Percentiles rank a stretch among this genome's conserved stretches.
Evolutionary conservation across 2,329 filamentous ascomycete genomes (phyloP).

Genomic region (Aspergillus fumigatus): DNA sequence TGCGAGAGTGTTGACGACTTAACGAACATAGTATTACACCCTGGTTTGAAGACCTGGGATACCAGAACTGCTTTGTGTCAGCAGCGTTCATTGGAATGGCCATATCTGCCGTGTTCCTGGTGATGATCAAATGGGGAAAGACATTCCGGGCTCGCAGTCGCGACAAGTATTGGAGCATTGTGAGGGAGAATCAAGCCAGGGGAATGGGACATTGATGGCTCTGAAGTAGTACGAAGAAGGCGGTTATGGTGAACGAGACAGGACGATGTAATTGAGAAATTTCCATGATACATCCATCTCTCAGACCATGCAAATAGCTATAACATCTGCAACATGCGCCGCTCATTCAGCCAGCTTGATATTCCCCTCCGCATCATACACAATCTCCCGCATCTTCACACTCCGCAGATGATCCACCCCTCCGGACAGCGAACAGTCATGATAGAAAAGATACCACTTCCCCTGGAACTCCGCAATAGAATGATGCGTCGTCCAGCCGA

Average conservation of each 20-base stretch:
- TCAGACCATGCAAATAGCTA: not conserved
- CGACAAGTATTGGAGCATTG: constrained; percentile 36
- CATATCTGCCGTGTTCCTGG: constrained; percentile 34
- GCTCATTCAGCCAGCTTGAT: constrained; percentile 41
- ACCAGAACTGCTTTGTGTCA: constrained; percentile 44
- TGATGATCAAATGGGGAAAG: constrained; percentile 40
- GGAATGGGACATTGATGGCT: constrained; percentile 27
- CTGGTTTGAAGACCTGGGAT: constrained; percentile 41
- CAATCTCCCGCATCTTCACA: constrained; percentile 71
- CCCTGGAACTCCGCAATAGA: constrained; percentile 69
- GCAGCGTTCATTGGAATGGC: constrained; percentile 36
- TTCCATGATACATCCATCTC: not conserved
- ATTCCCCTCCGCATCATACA: constrained; percentile 62
- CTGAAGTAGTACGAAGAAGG: too few relatives aligned
- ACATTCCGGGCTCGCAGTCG: constrained; percentile 29
- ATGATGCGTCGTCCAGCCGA: constrained; percentile 80
- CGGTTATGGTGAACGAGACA: too few relatives aligned
- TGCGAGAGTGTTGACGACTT: not conserved
- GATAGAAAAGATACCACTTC: constrained; percentile 71
- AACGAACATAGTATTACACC: constrained; percentile 38
- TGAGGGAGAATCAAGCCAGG: constrained; percentile 29
- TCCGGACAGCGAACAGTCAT: constrained; percentile 65
- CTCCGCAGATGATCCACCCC: constrained; percentile 67
- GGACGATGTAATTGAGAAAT: too few relatives aligned
- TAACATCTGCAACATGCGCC: not conserved